phyloP scores from a whole-genome alignment of 139 green algal species.

The Tetraselmis chui region DNA sequence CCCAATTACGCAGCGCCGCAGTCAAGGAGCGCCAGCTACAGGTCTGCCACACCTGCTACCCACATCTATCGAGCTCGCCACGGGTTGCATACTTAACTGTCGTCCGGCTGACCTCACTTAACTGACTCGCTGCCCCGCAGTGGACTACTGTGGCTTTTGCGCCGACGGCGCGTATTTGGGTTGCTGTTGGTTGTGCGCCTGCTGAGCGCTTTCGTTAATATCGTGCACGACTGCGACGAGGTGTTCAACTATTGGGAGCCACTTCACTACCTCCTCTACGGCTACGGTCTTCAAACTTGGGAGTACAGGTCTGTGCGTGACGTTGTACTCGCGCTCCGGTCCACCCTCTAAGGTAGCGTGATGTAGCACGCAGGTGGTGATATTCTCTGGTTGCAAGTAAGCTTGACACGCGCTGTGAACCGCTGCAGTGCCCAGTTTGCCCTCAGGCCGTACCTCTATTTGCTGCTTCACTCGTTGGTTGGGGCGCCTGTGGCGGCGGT shows the following conservation, averaged over 20 bases:
- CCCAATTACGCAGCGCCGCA: too few species aligned
- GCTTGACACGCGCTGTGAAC: too few species aligned
- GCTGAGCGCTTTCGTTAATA: constrained; percentile 48
- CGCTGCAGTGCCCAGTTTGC: constrained; percentile 56
- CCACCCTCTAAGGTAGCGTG: too few species aligned
- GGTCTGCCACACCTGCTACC: too few species aligned
- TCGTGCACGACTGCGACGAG: constrained; percentile 89
- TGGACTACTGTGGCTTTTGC: background rate
- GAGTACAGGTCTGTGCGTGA: constrained; percentile 78
- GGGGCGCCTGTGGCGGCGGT: constrained; percentile 22
- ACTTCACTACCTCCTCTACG: constrained; percentile 75
- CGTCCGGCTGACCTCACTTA: too few species aligned
- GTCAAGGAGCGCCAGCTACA: too few species aligned
- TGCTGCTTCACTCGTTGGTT: constrained; percentile 57
- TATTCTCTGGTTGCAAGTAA: too few species aligned
- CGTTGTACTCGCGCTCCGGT: too few species aligned
- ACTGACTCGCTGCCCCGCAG: too few species aligned
- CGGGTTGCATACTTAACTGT: too few species aligned
- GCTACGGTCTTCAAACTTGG: constrained; percentile 76
- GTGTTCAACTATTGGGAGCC: constrained; percentile 89
- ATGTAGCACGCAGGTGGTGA: too few species aligned
- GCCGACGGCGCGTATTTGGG: background rate
- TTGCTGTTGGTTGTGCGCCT: constrained; percentile 31
- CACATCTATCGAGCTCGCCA: too few species aligned
- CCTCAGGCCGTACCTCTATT: constrained; percentile 74